These are phyloP conservation scores for Trichoderma semiorbis DNA, from an alignment of 2,329 filamentous ascomycete genomes.

Conservation along the genomic window DNA sequence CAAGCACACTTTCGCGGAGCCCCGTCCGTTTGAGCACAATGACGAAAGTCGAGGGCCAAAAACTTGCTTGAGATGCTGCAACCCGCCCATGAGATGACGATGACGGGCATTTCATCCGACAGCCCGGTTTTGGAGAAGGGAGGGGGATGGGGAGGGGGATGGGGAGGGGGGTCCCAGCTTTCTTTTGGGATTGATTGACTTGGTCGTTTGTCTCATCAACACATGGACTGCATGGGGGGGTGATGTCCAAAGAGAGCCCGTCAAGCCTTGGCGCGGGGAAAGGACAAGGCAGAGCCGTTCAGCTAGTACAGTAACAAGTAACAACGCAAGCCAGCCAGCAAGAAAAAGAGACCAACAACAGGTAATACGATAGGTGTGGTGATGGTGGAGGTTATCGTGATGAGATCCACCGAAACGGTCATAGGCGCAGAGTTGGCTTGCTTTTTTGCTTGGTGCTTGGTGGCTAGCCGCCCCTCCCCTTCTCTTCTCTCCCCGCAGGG, in stretches of 20 bases:
- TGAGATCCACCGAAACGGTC: conserved; percentile 18
- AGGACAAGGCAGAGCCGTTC: neutral
- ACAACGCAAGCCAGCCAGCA: neutral
- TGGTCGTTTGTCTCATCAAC: conserved; percentile 1
- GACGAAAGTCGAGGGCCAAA: conserved; percentile 1
- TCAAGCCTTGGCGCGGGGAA: conserved; percentile 18
- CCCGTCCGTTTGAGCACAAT: neutral
- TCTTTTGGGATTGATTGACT: neutral
- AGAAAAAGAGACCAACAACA: neutral
- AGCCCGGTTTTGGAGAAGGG: neutral
- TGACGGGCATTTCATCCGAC: conserved; percentile 7
- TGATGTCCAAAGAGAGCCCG: neutral
- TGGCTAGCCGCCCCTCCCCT: neutral
- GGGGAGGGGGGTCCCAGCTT: neutral
- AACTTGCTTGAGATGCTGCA: conserved; percentile 4
- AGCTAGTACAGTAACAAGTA: neutral
- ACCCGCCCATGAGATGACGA: conserved; percentile 9
- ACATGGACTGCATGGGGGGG: neutral
- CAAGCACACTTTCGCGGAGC: neutral
- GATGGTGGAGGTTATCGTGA: conserved; percentile 11
- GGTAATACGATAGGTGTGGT: neutral
- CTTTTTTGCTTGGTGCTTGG: neutral
- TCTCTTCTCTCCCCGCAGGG: neutral
- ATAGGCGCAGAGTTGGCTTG: neutral
- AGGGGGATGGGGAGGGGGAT: neutral